Base-by-base conservation (phyloP, 2,329 filamentous ascomycete species). In the Sporothrix dimorphospora region DNA sequence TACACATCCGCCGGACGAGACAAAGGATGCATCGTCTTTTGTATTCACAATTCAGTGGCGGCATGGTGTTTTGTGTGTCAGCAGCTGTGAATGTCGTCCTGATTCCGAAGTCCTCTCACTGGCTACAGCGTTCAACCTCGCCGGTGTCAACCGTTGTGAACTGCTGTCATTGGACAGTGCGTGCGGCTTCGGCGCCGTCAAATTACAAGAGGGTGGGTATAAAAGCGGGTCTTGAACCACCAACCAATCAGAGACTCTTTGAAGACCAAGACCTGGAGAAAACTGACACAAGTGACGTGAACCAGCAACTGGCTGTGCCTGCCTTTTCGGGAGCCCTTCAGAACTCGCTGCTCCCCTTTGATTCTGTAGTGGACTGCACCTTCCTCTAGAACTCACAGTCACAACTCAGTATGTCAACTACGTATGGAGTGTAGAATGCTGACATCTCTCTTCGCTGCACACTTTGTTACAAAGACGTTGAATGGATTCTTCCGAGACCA, bases 151-250 rank as follows among this genome's bases (percentile, higher is more conserved):
- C n/a, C 5, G n/a, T 14, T 24, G n/a, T 40, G 34, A 63, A 42
- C 57, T 24, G 38, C 42, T 45, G 11, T 34, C 8, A 53, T 53
- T 55, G 66, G 53, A 65, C 69, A 51, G 30, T 55, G 66, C 40
- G 59, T 69, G 71, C 71, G 67, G 67, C 67, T 70, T 72, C 71
- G 71, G 71, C 68, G 59, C 38, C 49, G 49, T 38, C 59, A 63
- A n/a, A 68, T 45, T 21, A 68, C 51, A 30, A 57, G 30, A 66
- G 19, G 34, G 67, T 38, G 71, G 67, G 38, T 11, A 24, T 19
- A 55, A 70, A 66, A 72, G 71, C 40, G 71, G 71, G 51, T 16
- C 59, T n/a, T 5, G 1, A 1, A 11, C 21, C 12, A 1, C 3
- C 27, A 21, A 24, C 67, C 71, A 72, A 70, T 72, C 66, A 70